Evolutionary conservation across 1,139 yeast species (phyloP), one percentile per base, ranked within the genome.

Genomic region (Citeromyces hawaiiensis): DNA sequence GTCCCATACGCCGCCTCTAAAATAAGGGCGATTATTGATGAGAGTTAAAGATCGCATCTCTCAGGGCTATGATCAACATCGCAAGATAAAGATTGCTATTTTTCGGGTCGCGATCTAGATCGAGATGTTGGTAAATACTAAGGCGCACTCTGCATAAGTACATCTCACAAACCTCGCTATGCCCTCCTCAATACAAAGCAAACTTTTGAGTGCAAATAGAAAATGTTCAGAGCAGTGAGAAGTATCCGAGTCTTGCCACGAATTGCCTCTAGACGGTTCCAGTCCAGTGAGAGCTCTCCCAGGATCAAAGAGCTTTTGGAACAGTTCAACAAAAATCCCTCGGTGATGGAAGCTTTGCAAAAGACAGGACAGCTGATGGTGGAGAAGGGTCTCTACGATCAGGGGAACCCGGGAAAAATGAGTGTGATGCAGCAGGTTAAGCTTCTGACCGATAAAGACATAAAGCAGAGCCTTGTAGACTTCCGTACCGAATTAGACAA

Each of bases 401-500:
- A 30, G 11, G 15, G 27, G 13, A 36, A 29, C 23, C 36, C 36
- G 8, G 23, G 23, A 23, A 36, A 38, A 16, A 29, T 42, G 40
- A 36, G 41, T 2, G 25, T 42, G 14, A 39, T 38, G 42, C 43
- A 42, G 38, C 46, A 44, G 41, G 34, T 44, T 38, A 40, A 44
- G 37, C 37, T 44, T 25, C 29, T 44, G 15, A 41, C 38, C 39
- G 46, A 44, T 32, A 25, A 23, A 2, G 46, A 44, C 10, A 36
- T 42, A 4, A 37, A 39, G 25, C 36, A 17, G 16, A 33, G 37
- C 5, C 38, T 44, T 36, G 35, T 31, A 8, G 38, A 38, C 27
- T 32, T 44, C 29, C 38, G 38, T 27, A 30, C 13, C 8, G 44
- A 40, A 30, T 17, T 44, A 39, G 36, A 37, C 27, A 30, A 38